These are phyloP conservation scores for Dillenia suffruticosa DNA, from an alignment of 164 flowering plant genomes.

Conservation along the genomic window DNA sequence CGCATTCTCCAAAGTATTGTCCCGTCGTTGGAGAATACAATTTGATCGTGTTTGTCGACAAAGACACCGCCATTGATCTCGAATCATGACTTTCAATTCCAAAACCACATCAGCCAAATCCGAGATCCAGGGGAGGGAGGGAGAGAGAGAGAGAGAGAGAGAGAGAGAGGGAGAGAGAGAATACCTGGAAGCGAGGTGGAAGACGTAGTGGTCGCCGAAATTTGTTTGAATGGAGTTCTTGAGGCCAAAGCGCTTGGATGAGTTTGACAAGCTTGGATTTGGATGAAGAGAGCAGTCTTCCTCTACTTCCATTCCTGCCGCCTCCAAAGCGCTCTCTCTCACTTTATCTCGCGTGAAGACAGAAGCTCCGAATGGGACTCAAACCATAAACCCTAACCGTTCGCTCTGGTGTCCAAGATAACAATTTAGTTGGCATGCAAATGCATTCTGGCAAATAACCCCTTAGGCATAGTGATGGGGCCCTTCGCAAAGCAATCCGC, in stretches of 20 bases:
- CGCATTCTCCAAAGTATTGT: constrained; percentile 81
- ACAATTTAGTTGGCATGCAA: too few species aligned
- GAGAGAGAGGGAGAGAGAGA: background rate
- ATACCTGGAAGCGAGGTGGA: constrained; percentile 78
- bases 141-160: background rate
- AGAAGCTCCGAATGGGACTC: too few species aligned
- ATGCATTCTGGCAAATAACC: too few species aligned
- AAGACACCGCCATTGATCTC: constrained; percentile 76
- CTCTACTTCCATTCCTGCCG: constrained; percentile 40
- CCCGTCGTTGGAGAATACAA: constrained; percentile 79
- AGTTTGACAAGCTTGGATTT: constrained; percentile 5
- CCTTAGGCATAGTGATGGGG: too few species aligned
- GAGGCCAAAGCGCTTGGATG: constrained; percentile 50
- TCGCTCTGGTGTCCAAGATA: too few species aligned
- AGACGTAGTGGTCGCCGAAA: constrained; percentile 88
- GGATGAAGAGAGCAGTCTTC: constrained; percentile 13
- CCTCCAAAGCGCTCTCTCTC: constrained; percentile 13
- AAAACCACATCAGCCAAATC: background rate
- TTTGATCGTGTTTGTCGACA: constrained; percentile 76
- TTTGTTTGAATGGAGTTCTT: constrained; percentile 86
- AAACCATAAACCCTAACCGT: too few species aligned
- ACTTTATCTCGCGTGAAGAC: background rate
- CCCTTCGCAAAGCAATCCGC: too few species aligned
- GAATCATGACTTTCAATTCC: constrained; percentile 48
- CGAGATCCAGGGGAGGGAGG: background rate